A percentile compares a stretch with the other conserved stretches of the same genome.
phyloP scores from a whole-genome alignment of 768 basidiomycete genomes.

The Boletus pseudo-olivaceus region DNA sequence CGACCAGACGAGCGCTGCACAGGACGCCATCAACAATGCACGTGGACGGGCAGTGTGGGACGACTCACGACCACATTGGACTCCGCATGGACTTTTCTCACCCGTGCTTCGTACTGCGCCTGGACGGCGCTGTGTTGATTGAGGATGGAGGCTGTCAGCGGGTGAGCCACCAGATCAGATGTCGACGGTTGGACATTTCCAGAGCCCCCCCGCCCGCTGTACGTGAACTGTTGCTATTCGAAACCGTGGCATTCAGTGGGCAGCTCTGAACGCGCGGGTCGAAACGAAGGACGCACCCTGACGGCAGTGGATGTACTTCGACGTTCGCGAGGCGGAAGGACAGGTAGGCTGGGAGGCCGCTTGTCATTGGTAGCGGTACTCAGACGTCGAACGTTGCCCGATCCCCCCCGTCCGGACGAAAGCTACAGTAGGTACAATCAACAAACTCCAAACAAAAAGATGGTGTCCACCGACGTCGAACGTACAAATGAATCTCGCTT shows the following conservation, averaged over 20 bases:
- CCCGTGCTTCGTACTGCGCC: slow-evolving; percentile 14
- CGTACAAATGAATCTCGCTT: slow-evolving; percentile 16
- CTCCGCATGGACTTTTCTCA: slow-evolving; percentile 16
- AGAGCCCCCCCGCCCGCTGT: slow-evolving; percentile 24
- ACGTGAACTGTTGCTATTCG: slow-evolving; percentile 10
- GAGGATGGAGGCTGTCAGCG: slow-evolving; percentile 25
- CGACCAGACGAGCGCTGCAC: slow-evolving; percentile 25
- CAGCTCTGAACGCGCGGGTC: neutral
- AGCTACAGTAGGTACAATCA: slow-evolving; percentile 6
- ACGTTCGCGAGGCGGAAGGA: neutral
- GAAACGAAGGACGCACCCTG: neutral
- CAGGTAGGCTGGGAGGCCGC: neutral
- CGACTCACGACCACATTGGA: slow-evolving; percentile 16
- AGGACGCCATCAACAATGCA: neutral
- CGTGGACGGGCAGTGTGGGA: neutral
- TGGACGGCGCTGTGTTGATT: slow-evolving; percentile 11
- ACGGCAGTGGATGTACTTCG: neutral
- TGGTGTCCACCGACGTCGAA: neutral
- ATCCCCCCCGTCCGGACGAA: slow-evolving; percentile 24
- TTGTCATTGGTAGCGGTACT: neutral
- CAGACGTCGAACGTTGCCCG: slow-evolving; percentile 16
- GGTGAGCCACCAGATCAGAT: slow-evolving; percentile 11
- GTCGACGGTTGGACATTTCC: slow-evolving; percentile 20
- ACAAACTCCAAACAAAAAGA: neutral
- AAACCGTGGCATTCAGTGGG: neutral